Conservation (phyloP, 176 grass and related monocot species). For the Pontederia paniculata region DNA sequence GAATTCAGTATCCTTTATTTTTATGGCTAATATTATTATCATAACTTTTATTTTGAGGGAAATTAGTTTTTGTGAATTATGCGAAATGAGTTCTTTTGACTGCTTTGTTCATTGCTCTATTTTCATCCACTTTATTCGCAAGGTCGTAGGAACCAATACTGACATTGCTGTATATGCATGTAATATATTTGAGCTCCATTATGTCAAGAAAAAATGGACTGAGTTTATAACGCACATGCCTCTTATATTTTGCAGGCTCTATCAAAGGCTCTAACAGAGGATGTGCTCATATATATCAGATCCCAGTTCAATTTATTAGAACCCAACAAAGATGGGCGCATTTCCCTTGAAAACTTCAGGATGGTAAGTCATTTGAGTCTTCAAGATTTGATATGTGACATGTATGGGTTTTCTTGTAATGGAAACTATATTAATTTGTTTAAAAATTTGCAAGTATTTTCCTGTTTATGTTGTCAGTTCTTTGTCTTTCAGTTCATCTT, state of each 20-base stretch:
- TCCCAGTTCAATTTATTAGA: constrained; percentile 77
- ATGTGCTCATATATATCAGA: constrained; percentile 78
- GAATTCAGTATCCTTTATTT: too few species aligned
- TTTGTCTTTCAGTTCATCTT: too few species aligned
- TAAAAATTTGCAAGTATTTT: too few species aligned
- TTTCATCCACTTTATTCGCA: too few species aligned
- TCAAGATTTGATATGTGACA: neutral
- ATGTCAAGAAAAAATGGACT: neutral
- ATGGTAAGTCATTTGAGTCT: constrained; percentile 35
- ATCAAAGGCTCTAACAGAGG: constrained; percentile 87
- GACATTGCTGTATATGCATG: neutral
- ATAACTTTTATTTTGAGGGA: too few species aligned
- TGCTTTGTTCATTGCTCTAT: too few species aligned
- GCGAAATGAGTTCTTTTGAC: too few species aligned
- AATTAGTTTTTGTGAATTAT: too few species aligned
- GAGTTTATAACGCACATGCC: neutral
- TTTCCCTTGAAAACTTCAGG: constrained; percentile 83
- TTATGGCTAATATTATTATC: too few species aligned
- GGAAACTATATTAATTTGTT: too few species aligned
- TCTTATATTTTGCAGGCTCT: constrained; percentile 44
- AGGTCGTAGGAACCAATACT: too few species aligned
- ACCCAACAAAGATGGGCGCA: constrained; percentile 61
- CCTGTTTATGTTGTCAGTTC: too few species aligned
- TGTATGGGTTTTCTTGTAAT: neutral
- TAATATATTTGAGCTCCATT: neutral